Base-by-base conservation (phyloP, 345 rosid species). In the Syzygium oleosum region DNA sequence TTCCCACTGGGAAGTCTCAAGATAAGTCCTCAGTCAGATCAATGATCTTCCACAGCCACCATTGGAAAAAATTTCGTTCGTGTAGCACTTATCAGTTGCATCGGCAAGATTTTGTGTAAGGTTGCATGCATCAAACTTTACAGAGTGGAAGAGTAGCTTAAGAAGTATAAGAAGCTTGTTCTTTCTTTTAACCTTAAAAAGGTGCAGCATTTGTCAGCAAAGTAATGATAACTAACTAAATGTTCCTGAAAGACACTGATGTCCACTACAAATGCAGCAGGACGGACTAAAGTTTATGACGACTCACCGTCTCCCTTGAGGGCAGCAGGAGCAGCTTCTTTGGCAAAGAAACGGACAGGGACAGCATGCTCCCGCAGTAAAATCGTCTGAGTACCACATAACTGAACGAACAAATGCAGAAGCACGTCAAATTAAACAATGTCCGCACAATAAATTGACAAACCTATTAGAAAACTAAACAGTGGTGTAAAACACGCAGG, bases 301-400 rank as follows among this genome's bases (percentile, higher is more conserved):
- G 34, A 63, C 98, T 49, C 88, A 98, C 99, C 96, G 90, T 96
- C 99, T 93, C 99, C 99, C 90, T 93, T 95, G 41, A 93, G 94
- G 11, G 92, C 90, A 19, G 92, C 63, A 83, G 95, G 96, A 88
- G 96, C 94, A 90, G 98, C 94, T 90, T 92, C 96, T 87, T 94
- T 94, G 31, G 98, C 95, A 73, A 91, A 98, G 87, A 88, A 95
- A 29, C 99, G 98, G 31, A 95, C 93, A 7, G 95, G 92, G 87
- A 93, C 55, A 63, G 90, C 92, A 91, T 85, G 91, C 17, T 95
- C 94, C 90, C 90, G 93, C 52, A 91, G 95, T 87, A 94, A 85
- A 85, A 93, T 52, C 22, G 89, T 91, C 52, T 88, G 90, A 88
- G 91, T 91, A 15, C 93, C 93, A 53, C 90, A 94, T 52, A 96